These are phyloP conservation scores for Physcia stellaris DNA, from an alignment of 495 filamentous ascomycete genomes.

Conservation along the genomic window DNA sequence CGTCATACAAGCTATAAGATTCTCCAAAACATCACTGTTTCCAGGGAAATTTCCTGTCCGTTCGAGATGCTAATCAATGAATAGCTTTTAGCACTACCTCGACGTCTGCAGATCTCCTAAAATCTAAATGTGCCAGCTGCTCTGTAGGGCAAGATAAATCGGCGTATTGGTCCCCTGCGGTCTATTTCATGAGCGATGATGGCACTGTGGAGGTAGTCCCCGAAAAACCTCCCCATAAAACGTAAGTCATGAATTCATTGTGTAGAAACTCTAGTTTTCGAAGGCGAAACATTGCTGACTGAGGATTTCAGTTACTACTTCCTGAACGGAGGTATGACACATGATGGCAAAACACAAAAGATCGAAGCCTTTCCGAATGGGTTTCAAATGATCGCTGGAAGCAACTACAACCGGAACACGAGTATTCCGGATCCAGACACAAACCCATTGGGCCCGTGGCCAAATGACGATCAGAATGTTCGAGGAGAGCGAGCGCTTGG, in stretches of 20 bases:
- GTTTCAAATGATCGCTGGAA: slow-evolving; percentile 82
- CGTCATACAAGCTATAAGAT: too few species aligned
- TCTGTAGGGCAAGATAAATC: slow-evolving; percentile 45
- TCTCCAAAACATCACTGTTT: too few species aligned
- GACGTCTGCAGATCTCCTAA: slow-evolving; percentile 26
- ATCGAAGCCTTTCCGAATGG: slow-evolving; percentile 62
- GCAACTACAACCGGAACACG: slow-evolving; percentile 55
- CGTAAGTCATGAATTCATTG: slow-evolving; percentile 27
- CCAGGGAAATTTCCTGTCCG: too few species aligned
- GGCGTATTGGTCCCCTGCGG: slow-evolving; percentile 47
- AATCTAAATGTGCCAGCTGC: slow-evolving; percentile 42
- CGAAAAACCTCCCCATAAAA: slow-evolving; percentile 9
- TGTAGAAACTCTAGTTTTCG: too few species aligned
- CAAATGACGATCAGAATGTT: slow-evolving; percentile 42
- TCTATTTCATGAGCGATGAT: slow-evolving; percentile 41
- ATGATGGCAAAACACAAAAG: slow-evolving; percentile 28
- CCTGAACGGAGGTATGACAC: slow-evolving; percentile 31
- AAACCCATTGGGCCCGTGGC: slow-evolving; percentile 54
- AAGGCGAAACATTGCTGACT: not conserved
- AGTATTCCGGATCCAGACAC: slow-evolving; percentile 55
- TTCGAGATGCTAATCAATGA: too few species aligned
- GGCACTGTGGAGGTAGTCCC: slow-evolving; percentile 23
- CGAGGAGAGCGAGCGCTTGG: slow-evolving; percentile 72
- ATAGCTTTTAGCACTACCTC: slow-evolving; percentile 36
- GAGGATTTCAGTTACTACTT: slow-evolving; percentile 62